Evolutionary conservation across 78 protist genomes (phyloP).

Genomic region (Dictyostelium citrinum): DNA sequence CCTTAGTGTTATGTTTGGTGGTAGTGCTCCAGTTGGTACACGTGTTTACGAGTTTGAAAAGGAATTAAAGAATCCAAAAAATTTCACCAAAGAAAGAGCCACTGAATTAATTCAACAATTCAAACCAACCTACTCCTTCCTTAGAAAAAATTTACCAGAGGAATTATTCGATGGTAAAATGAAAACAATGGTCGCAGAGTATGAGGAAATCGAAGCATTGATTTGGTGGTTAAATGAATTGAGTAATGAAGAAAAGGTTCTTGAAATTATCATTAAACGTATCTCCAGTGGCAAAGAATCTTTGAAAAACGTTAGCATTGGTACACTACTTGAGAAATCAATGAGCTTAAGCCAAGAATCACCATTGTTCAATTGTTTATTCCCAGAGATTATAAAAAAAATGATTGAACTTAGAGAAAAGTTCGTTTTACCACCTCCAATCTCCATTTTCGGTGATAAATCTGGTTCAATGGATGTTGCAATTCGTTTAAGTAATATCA

Average conservation of each 20-base stretch:
- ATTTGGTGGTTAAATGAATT: conserved; percentile 82
- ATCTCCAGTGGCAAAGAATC: background rate
- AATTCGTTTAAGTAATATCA: conserved; percentile 40
- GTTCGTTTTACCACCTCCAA: conserved; percentile 65
- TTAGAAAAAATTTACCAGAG: conserved; percentile 26
- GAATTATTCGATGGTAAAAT: background rate
- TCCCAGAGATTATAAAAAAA: background rate
- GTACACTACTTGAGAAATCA: conserved; percentile 49
- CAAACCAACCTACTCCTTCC: conserved; percentile 45
- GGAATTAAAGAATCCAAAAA: background rate
- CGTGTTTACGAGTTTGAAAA: conserved; percentile 16
- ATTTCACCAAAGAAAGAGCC: background rate
- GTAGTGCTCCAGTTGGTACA: conserved; percentile 60
- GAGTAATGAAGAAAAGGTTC: background rate
- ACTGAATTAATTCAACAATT: background rate
- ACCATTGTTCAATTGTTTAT: background rate
- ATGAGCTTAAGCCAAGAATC: background rate
- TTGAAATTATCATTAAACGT: background rate
- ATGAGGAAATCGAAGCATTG: background rate
- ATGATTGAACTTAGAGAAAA: background rate
- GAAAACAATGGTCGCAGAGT: conserved; percentile 17
- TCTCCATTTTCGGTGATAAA: conserved; percentile 52
- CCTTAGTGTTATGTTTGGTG: conserved; percentile 67
- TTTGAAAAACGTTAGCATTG: background rate
- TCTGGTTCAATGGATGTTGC: conserved; percentile 77